phyloP scores from a whole-genome alignment of 306 rosid genomes.

The Senna tora region DNA sequence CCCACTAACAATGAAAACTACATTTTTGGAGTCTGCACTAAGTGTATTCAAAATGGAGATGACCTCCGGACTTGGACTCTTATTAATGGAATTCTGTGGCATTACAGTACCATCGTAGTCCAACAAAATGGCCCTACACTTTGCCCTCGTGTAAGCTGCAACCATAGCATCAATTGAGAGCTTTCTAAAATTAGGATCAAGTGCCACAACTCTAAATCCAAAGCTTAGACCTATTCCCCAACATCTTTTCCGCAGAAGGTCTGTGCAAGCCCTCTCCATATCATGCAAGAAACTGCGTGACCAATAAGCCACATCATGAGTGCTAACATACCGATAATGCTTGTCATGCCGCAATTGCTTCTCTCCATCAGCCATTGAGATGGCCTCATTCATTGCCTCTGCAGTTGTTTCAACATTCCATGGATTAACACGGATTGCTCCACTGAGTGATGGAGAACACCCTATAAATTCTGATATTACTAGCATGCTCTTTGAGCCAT shows the following conservation, averaged over 20 bases:
- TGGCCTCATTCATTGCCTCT: conserved; percentile 77
- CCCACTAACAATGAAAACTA: conserved; percentile 85
- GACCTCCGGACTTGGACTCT: conserved; percentile 69
- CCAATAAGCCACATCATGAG: conserved; percentile 59
- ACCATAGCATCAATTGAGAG: conserved; percentile 71
- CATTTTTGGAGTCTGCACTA: conserved; percentile 64
- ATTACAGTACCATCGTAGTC: conserved; percentile 87
- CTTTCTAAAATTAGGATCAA: conserved; percentile 81
- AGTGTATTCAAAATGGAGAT: conserved; percentile 62
- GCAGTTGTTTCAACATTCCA: conserved; percentile 83
- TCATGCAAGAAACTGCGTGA: conserved; percentile 60
- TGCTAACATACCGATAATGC: conserved; percentile 77
- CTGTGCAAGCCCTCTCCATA: conserved; percentile 54
- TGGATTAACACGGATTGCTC: conserved; percentile 82
- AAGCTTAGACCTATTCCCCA: conserved; percentile 71
- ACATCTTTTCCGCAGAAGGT: conserved; percentile 49
- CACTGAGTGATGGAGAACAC: conserved; percentile 84
- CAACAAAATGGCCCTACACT: conserved; percentile 71
- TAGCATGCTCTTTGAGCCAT: conserved; percentile 70
- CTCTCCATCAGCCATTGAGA: conserved; percentile 68
- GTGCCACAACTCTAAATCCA: conserved; percentile 83
- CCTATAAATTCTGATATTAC: conserved; percentile 86
- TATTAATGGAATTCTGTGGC: conserved; percentile 75
- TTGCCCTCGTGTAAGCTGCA: conserved; percentile 59
- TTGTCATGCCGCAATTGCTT: conserved; percentile 74